Evolutionary conservation across 2,329 filamentous ascomycete genomes (phyloP).

Genomic region (Claviceps monticola): DNA sequence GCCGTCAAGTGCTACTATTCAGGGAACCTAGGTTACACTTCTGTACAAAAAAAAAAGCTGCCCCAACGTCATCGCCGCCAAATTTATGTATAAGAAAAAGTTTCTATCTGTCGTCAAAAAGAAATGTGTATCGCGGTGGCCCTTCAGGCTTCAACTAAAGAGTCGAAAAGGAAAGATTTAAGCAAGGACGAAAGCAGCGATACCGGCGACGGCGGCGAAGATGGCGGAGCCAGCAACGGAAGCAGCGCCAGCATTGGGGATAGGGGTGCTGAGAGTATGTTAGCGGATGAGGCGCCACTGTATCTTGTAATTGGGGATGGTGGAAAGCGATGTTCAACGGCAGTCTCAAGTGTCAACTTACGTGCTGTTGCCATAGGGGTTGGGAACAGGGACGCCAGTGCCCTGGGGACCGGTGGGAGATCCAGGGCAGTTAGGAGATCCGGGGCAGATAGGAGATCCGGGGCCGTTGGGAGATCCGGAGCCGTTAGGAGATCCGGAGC

Average conservation of each 20-base stretch:
- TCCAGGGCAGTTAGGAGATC: too few relatives aligned
- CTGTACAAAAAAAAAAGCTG: constrained; percentile 17
- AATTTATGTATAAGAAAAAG: constrained; percentile 4
- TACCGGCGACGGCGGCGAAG: constrained; percentile 40
- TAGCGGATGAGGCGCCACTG: rapidly evolving
- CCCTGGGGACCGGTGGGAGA: constrained; percentile 8
- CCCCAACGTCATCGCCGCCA: constrained; percentile 11
- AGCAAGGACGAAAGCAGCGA: constrained; percentile 39
- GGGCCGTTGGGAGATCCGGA: too few relatives aligned
- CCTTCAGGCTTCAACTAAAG: constrained; percentile 26
- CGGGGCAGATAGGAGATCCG: too few relatives aligned
- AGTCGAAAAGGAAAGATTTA: constrained; percentile 30
- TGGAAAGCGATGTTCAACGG: rapidly evolving
- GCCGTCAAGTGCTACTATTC: constrained; percentile 11
- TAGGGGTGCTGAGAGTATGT: constrained; percentile 12
- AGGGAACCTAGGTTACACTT: constrained; percentile 8
- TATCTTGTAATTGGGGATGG: not conserved
- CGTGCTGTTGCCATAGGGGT: constrained; percentile 21
- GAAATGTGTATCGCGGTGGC: constrained; percentile 18
- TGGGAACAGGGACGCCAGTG: constrained; percentile 27
- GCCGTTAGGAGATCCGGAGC: too few relatives aligned
- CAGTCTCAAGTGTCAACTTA: constrained; percentile 4
- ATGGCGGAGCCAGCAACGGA: constrained; percentile 38
- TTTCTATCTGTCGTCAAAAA: constrained; percentile 7
- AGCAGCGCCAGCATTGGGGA: constrained; percentile 37